phyloP scores from a whole-genome alignment of 495 filamentous ascomycete species.

The Xylaria cubensis region DNA sequence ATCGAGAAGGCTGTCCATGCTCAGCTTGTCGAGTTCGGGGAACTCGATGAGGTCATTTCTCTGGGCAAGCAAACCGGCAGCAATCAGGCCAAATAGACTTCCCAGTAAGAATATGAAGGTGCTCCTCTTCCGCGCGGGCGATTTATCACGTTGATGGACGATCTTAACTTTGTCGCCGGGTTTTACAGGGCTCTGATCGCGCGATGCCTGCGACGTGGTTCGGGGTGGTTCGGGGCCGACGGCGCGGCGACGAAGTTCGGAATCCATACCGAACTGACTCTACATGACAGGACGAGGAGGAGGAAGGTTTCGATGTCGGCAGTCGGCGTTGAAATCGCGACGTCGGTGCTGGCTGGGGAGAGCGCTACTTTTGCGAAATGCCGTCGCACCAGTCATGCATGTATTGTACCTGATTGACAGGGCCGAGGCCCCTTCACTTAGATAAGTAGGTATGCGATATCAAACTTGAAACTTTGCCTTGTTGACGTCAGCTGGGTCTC shows the following conservation, averaged over 20 bases:
- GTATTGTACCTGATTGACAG: constrained; percentile 28
- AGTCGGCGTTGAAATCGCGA: background rate
- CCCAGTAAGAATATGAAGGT: constrained; percentile 83
- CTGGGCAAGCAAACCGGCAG: constrained; percentile 83
- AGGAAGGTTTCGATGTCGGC: background rate
- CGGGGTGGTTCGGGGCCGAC: constrained; percentile 36
- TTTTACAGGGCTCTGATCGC: constrained; percentile 54
- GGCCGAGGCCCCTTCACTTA: constrained; percentile 23
- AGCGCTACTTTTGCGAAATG: background rate
- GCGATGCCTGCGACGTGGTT: constrained; percentile 36
- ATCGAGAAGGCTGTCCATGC: constrained; percentile 82
- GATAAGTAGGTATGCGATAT: constrained; percentile 19
- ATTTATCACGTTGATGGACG: constrained; percentile 46
- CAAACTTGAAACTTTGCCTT: constrained; percentile 33
- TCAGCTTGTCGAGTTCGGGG: constrained; percentile 78
- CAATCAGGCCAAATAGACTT: constrained; percentile 79
- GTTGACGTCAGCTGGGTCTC: constrained; percentile 13
- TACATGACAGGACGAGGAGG: constrained; percentile 23
- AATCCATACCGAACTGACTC: constrained; percentile 47
- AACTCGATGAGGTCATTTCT: constrained; percentile 85
- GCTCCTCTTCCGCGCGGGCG: constrained; percentile 68
- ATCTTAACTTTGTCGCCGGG: constrained; percentile 53
- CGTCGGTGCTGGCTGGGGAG: background rate
- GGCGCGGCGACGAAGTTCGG: constrained; percentile 58
- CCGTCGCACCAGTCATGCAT: background rate